These are phyloP conservation scores for Boletus subparvulus DNA, from an alignment of 768 basidiomycete genomes.

Conservation along the genomic window DNA sequence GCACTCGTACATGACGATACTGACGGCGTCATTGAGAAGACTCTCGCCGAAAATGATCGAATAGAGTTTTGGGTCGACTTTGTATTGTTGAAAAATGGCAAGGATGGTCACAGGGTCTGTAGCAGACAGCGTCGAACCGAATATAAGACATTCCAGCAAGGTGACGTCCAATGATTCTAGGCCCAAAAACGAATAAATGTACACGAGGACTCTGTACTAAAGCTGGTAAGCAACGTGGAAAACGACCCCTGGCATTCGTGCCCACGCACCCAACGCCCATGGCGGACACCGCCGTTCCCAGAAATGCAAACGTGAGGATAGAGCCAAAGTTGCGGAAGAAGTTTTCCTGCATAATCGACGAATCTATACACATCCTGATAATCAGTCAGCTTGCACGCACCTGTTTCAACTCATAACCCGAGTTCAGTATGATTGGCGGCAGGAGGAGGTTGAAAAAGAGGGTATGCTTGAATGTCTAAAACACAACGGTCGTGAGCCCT, in stretches of 20 bases:
- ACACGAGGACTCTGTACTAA: conserved; percentile 81
- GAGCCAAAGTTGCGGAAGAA: conserved; percentile 99
- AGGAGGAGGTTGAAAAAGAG: conserved; percentile 98
- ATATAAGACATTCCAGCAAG: conserved; percentile 90
- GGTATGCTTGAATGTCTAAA: conserved; percentile 92
- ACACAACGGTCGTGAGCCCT: conserved; percentile 13
- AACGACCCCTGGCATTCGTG: not conserved
- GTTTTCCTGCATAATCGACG: conserved; percentile 65
- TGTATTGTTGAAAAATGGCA: conserved; percentile 97
- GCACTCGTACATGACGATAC: conserved; percentile 99
- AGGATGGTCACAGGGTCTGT: conserved; percentile 98
- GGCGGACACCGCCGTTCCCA: conserved; percentile 95
- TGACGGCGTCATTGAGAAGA: conserved; percentile 96
- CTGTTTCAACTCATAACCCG: conserved; percentile 97
- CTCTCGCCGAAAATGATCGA: conserved; percentile 97
- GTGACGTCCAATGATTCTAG: conserved; percentile 85
- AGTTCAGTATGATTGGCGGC: conserved; percentile 97
- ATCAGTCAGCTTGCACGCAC: conserved; percentile 38
- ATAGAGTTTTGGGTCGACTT: conserved; percentile 97
- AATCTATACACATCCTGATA: not conserved
- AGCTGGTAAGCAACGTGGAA: conserved; percentile 42
- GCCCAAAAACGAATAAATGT: conserved; percentile 91
- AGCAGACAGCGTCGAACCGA: conserved; percentile 94
- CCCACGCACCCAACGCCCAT: conserved; percentile 86
- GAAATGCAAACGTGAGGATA: conserved; percentile 89